These are phyloP conservation scores for Kodamaea kaohsiungensis DNA, from an alignment of 805 yeast species.

Conservation along the genomic window DNA sequence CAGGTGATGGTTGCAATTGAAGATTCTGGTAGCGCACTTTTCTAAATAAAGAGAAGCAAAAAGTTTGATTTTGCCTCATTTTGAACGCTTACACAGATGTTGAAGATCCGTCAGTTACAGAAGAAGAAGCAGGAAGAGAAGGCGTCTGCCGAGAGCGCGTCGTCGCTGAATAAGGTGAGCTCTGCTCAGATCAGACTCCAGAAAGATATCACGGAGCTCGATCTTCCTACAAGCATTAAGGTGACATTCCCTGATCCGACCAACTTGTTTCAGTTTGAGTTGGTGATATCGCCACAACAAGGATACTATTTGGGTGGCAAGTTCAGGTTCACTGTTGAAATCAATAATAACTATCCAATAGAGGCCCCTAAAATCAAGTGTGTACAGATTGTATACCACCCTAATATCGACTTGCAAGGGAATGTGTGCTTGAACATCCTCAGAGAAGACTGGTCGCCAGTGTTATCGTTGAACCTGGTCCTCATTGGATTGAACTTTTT, in stretches of 20 bases:
- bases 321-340: conserved; percentile 66
- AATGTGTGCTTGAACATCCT: conserved; percentile 89
- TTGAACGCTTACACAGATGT: conserved; percentile 8
- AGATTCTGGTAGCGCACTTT: background rate
- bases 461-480: conserved; percentile 75
- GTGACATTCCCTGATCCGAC: conserved; percentile 51
- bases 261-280: conserved; percentile 61
- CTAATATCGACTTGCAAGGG: conserved; percentile 88
- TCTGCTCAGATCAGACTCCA: conserved; percentile 77
- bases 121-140: conserved; percentile 54
- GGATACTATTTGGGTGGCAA: conserved; percentile 71
- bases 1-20: background rate
- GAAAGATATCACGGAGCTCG: conserved; percentile 71
- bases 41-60: background rate
- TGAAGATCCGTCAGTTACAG: conserved; percentile 61
- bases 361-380: conserved; percentile 88
- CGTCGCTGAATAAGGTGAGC: conserved; percentile 24
- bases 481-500: conserved; percentile 83
- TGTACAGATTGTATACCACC: conserved; percentile 77
- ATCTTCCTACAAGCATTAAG: conserved; percentile 58
- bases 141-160: conserved; percentile 26
- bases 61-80: background rate
- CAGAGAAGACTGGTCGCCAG: conserved; percentile 97
- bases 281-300: conserved; percentile 63
- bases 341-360: conserved; percentile 80